Evolutionary conservation across 1,139 yeast species (phyloP).

Genomic region (Kodamaea sp.): DNA sequence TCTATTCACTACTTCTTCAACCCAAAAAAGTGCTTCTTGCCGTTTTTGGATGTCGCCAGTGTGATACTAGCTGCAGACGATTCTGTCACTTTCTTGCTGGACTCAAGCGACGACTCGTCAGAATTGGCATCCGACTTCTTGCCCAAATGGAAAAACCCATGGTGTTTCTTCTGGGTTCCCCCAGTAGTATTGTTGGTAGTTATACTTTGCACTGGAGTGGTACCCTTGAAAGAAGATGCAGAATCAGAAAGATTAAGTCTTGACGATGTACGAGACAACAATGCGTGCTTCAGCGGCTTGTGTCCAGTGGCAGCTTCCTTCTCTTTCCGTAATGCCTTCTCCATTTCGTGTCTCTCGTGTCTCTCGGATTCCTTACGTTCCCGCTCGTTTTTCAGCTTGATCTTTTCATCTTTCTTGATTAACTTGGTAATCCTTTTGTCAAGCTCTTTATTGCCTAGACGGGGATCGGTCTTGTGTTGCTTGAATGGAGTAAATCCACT

Average conservation of each 20-base stretch:
- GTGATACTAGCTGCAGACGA: slow-evolving; percentile 12
- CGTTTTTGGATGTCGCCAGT: slow-evolving; percentile 11
- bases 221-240: slow-evolving; percentile 11
- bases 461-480: slow-evolving; percentile 23
- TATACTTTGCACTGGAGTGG: slow-evolving; percentile 1
- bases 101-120: slow-evolving; percentile 6
- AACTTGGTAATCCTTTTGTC: slow-evolving; percentile 32
- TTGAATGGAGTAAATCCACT: slow-evolving; percentile 33
- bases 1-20: slow-evolving; percentile 1
- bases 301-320: not conserved
- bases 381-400: slow-evolving; percentile 23
- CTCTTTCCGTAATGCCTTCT: slow-evolving; percentile 8
- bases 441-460: slow-evolving; percentile 27
- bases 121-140: slow-evolving; percentile 15
- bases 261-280: slow-evolving; percentile 12
- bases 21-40: slow-evolving; percentile 8
- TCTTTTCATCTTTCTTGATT: slow-evolving; percentile 32
- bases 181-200: slow-evolving; percentile 1
- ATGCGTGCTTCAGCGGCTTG: not conserved
- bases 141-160: slow-evolving; percentile 26
- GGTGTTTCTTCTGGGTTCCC: slow-evolving; percentile 18
- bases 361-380: slow-evolving; percentile 20
- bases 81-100: slow-evolving; percentile 8
- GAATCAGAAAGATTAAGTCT: slow-evolving; percentile 10
- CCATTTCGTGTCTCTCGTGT: slow-evolving; percentile 16